phyloP scores from a whole-genome alignment of 2,329 filamentous ascomycete species.

The Cladosporium sp. region DNA sequence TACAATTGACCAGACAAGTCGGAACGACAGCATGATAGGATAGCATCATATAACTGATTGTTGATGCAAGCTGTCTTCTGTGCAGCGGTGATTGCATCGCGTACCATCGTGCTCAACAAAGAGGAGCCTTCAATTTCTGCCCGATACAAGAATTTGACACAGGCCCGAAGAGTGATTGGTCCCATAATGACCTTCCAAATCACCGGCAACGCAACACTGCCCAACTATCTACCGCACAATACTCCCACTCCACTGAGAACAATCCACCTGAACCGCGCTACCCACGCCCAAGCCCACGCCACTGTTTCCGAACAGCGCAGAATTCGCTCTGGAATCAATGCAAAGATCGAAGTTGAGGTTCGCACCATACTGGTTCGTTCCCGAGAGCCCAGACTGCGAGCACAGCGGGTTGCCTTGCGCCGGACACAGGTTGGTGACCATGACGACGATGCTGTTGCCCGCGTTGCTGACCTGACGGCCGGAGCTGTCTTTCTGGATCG shows the following conservation, averaged over 20 bases:
- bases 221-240: conserved; percentile 20
- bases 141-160: background rate
- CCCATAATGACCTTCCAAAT: background rate
- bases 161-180: background rate
- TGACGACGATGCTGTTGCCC: conserved; percentile 40
- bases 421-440: conserved; percentile 45
- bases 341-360: conserved; percentile 46
- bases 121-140: background rate
- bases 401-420: conserved; percentile 41
- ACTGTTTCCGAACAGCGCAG: conserved; percentile 38
- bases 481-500: conserved; percentile 36
- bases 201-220: background rate
- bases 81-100: background rate
- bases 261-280: conserved; percentile 35
- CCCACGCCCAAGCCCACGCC: conserved; percentile 38
- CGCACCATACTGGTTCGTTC: conserved; percentile 42
- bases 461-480: conserved; percentile 33
- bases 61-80: background rate
- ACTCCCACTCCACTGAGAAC: conserved; percentile 25
- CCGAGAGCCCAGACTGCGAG: conserved; percentile 35
- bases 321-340: conserved; percentile 40
- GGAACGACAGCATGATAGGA: background rate
- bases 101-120: background rate
- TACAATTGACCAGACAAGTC: background rate
- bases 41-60: background rate